phyloP scores from a whole-genome alignment of 2,329 filamentous ascomycete species.

The Hawksworthiomyces lignivorus region DNA sequence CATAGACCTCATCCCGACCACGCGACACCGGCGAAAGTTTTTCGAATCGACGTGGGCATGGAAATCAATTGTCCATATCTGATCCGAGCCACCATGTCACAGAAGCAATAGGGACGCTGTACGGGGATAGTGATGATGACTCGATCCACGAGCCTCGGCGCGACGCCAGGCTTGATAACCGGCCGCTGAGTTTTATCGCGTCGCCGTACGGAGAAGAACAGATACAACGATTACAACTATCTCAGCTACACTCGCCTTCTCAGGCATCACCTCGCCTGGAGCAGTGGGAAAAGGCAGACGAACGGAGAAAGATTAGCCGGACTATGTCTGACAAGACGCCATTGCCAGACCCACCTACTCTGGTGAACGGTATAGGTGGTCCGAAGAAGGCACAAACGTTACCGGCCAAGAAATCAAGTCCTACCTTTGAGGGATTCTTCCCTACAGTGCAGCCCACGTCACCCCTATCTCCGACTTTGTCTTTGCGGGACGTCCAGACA shows the following conservation, averaged over 20 bases:
- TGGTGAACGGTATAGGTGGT: constrained; percentile 25
- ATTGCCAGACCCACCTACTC: constrained; percentile 14
- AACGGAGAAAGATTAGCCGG: constrained; percentile 34
- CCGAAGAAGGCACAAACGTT: constrained; percentile 38
- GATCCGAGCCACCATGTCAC: constrained; percentile 92
- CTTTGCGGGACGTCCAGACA: constrained; percentile 46
- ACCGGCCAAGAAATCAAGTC: constrained; percentile 28
- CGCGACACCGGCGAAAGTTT: constrained; percentile 51
- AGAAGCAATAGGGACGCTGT: constrained; percentile 85
- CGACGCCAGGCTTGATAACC: too few relatives aligned
- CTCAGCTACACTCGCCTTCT: not conserved
- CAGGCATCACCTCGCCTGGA: constrained; percentile 7
- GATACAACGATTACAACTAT: constrained; percentile 25
- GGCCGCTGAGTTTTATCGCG: constrained; percentile 69
- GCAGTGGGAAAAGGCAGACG: constrained; percentile 21
- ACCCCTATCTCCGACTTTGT: constrained; percentile 44
- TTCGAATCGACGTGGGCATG: constrained; percentile 50
- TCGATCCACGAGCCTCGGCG: constrained; percentile 41
- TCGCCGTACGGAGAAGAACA: constrained; percentile 48
- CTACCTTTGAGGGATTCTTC: constrained; percentile 29
- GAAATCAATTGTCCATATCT: constrained; percentile 59
- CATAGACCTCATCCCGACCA: constrained; percentile 51
- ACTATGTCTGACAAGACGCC: constrained; percentile 38
- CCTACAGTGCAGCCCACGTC: constrained; percentile 30
- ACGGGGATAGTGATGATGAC: constrained; percentile 67